phyloP scores from a whole-genome alignment of 2,329 filamentous ascomycete species.

The Epichloe uncinata region DNA sequence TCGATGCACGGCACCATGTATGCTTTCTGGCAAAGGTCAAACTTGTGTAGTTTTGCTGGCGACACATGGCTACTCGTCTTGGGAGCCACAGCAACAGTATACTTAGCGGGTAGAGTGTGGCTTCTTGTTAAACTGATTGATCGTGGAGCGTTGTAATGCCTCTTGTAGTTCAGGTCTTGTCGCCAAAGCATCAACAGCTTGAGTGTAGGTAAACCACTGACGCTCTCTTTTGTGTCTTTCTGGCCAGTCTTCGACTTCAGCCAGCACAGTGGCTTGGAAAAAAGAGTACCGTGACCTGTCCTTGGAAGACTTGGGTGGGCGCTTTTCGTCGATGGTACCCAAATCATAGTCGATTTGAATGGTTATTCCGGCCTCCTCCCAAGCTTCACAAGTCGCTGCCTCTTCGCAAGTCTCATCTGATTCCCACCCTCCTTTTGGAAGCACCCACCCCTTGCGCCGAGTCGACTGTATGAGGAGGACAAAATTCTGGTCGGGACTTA shows the following conservation, averaged over 20 bases:
- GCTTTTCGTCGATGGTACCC: constrained; percentile 72
- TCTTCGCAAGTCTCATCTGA: constrained; percentile 78
- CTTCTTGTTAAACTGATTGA: constrained; percentile 31
- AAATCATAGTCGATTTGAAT: constrained; percentile 77
- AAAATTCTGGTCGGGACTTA: constrained; percentile 72
- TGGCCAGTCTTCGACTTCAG: constrained; percentile 80
- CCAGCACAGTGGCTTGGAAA: constrained; percentile 77
- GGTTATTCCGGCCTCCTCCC: constrained; percentile 93
- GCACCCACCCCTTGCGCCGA: constrained; percentile 82
- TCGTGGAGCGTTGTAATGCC: constrained; percentile 69
- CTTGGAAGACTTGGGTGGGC: constrained; percentile 61
- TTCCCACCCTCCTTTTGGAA: constrained; percentile 97
- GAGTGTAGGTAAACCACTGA: constrained; percentile 75
- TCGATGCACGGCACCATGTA: background rate
- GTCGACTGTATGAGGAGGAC: constrained; percentile 92
- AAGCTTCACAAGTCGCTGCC: constrained; percentile 81
- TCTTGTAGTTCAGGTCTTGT: constrained; percentile 77
- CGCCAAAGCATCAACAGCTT: constrained; percentile 66
- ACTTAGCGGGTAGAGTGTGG: background rate
- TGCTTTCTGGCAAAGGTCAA: background rate
- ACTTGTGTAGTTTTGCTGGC: background rate
- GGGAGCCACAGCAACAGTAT: background rate
- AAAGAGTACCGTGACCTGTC: constrained; percentile 59
- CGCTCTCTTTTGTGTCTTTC: constrained; percentile 85
- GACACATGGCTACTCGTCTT: background rate